A percentile compares a stretch with the other conserved stretches of the same genome.
Conservation (phyloP, 2,329 filamentous ascomycete genomes). For the Didymosphaeria variabile region DNA sequence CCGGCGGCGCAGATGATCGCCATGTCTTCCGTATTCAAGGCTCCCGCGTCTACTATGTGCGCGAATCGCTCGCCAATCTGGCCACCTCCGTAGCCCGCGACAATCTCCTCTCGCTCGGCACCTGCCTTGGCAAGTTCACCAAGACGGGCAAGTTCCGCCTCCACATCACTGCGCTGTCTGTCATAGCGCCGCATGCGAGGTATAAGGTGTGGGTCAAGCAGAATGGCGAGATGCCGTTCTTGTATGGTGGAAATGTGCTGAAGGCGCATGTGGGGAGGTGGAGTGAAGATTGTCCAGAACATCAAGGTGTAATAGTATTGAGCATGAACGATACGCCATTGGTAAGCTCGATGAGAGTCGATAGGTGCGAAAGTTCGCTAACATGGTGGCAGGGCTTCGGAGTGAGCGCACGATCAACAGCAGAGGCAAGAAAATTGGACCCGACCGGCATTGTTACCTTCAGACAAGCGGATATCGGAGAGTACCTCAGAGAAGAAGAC, state of each 20-base stretch:
- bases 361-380: neutral
- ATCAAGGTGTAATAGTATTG: constrained; percentile 89
- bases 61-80: constrained; percentile 87
- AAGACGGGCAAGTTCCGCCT: constrained; percentile 96
- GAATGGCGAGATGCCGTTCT: constrained; percentile 96
- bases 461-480: constrained; percentile 91
- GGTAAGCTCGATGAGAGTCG: constrained; percentile 50
- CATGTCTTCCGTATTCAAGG: constrained; percentile 68
- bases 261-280: constrained; percentile 84
- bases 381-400: constrained; percentile 77
- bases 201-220: constrained; percentile 98
- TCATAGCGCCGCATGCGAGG: constrained; percentile 88
- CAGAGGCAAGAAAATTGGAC: constrained; percentile 83
- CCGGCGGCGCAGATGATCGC: constrained; percentile 47
- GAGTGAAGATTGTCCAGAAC: constrained; percentile 92
- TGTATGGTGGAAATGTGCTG: constrained; percentile 91
- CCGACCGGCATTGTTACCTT: constrained; percentile 91
- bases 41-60: constrained; percentile 89
- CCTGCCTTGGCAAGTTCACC: constrained; percentile 92
- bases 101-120: constrained; percentile 85
- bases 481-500: constrained; percentile 88
- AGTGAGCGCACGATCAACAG: constrained; percentile 85
- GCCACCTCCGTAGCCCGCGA: constrained; percentile 85
- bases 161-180: constrained; percentile 89
- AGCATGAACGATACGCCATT: constrained; percentile 89